phyloP scores from a whole-genome alignment of 2,329 filamentous ascomycete species.

The Lojkania enalia region DNA sequence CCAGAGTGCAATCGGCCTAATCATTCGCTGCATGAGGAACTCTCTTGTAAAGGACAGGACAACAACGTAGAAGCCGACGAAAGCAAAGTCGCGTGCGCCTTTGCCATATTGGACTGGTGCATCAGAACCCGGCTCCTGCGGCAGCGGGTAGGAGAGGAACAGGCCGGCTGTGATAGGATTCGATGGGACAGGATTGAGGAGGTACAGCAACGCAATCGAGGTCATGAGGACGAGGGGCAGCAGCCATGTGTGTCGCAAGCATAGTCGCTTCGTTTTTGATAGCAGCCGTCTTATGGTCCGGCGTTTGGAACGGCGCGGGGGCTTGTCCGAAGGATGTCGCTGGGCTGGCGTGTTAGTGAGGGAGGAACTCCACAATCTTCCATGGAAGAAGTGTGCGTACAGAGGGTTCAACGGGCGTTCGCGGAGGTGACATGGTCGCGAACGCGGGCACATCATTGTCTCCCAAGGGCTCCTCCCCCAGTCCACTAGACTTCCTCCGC shows the following conservation, averaged over 20 bases:
- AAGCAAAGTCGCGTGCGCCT: constrained; percentile 81
- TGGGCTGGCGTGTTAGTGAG: constrained; percentile 19
- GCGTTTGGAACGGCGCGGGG: constrained; percentile 49
- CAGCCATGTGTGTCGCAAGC: constrained; percentile 62
- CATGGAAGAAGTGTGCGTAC: constrained; percentile 28
- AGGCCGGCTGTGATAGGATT: constrained; percentile 82
- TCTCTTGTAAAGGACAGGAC: constrained; percentile 92
- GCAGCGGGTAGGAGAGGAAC: constrained; percentile 85
- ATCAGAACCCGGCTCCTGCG: constrained; percentile 52
- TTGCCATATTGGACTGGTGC: constrained; percentile 75
- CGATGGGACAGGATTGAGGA: constrained; percentile 72
- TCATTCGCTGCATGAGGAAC: constrained; percentile 90
- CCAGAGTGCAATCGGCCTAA: constrained; percentile 73
- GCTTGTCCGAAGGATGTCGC: constrained; percentile 28
- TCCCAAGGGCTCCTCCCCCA: constrained; percentile 57
- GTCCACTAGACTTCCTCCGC: constrained; percentile 52
- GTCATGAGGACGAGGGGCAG: constrained; percentile 70
- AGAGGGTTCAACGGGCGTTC: constrained; percentile 17
- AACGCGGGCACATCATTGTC: constrained; percentile 57
- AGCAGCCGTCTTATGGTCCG: constrained; percentile 50
- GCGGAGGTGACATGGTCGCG: constrained; percentile 48
- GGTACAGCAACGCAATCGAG: constrained; percentile 69
- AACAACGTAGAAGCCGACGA: constrained; percentile 86
- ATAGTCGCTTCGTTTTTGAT: constrained; percentile 51
- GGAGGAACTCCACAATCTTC: too few species aligned